Percentiles rank a stretch among this genome's conserved stretches.
These are phyloP conservation scores for Mortierella sp. DNA, from an alignment of 371 early-diverging fungal species.

Conservation along the genomic window DNA sequence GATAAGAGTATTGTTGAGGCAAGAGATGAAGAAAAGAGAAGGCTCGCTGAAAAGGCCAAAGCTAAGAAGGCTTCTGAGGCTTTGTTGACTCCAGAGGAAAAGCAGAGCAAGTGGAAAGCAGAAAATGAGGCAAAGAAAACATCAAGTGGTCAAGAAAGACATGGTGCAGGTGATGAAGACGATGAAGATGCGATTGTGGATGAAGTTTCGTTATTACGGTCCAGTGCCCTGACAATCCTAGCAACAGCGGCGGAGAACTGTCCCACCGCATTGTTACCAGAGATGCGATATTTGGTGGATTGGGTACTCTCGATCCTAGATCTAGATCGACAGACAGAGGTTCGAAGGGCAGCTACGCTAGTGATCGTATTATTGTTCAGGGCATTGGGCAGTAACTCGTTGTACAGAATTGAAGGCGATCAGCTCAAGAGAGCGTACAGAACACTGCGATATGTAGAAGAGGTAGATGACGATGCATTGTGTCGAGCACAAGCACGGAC, in stretches of 20 bases:
- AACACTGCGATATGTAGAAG: conserved; percentile 72
- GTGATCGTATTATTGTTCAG: conserved; percentile 79
- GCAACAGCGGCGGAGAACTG: conserved; percentile 80
- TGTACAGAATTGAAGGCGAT: conserved; percentile 69
- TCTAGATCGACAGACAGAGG: conserved; percentile 70
- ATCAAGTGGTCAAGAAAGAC: background rate
- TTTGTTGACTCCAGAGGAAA: conserved; percentile 40
- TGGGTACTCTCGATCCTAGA: conserved; percentile 78
- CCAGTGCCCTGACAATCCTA: conserved; percentile 81
- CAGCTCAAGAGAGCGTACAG: conserved; percentile 68
- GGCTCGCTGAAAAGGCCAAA: conserved; percentile 18
- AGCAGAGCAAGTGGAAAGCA: conserved; percentile 40
- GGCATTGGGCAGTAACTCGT: conserved; percentile 69
- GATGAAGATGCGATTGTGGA: conserved; percentile 28
- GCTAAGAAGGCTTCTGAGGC: conserved; percentile 36
- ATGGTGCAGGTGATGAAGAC: conserved; percentile 11
- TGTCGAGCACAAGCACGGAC: conserved; percentile 74
- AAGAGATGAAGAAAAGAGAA: conserved; percentile 27
- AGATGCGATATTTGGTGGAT: conserved; percentile 72
- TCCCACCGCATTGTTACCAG: conserved; percentile 75
- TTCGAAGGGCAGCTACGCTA: conserved; percentile 77
- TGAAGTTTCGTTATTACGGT: conserved; percentile 55
- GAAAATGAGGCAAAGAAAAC: conserved; percentile 11
- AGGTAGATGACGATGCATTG: conserved; percentile 76
- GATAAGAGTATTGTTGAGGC: conserved; percentile 29